phyloP scores from a whole-genome alignment of 2,329 filamentous ascomycete genomes.

The Domatiomyces catenatus region DNA sequence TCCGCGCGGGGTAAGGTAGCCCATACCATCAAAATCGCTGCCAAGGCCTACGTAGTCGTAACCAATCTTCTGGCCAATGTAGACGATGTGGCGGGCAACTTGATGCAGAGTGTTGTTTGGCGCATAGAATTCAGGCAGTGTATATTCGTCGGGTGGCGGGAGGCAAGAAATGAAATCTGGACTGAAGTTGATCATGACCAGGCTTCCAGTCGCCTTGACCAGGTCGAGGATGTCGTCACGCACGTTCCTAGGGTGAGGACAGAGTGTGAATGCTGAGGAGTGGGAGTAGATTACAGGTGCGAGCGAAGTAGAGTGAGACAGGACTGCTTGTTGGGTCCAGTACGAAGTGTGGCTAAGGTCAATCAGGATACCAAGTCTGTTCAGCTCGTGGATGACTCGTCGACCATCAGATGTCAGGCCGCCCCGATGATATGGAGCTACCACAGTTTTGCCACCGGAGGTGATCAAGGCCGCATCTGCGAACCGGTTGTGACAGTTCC shows the following conservation, averaged over 20 bases:
- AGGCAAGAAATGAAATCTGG: slow-evolving; percentile 70
- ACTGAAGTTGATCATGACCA: slow-evolving; percentile 86
- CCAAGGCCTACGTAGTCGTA: slow-evolving; percentile 80
- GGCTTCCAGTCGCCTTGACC: slow-evolving; percentile 54
- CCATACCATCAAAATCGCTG: slow-evolving; percentile 67
- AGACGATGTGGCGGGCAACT: slow-evolving; percentile 62
- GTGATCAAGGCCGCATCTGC: slow-evolving; percentile 63
- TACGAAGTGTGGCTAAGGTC: slow-evolving; percentile 66
- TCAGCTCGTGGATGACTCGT: slow-evolving; percentile 70
- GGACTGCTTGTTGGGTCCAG: slow-evolving; percentile 73
- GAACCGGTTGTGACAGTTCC: slow-evolving; percentile 85
- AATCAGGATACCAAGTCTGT: slow-evolving; percentile 84
- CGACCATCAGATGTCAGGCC: slow-evolving; percentile 60
- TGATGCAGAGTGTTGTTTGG: slow-evolving; percentile 58
- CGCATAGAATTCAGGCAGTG: slow-evolving; percentile 52
- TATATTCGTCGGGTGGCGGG: slow-evolving; percentile 41
- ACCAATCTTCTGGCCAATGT: slow-evolving; percentile 71
- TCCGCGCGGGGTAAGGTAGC: slow-evolving; percentile 44
- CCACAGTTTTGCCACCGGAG: slow-evolving; percentile 17
- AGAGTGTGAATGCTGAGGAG: slow-evolving; percentile 64
- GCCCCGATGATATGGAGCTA: slow-evolving; percentile 30
- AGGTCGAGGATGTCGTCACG: slow-evolving; percentile 67
- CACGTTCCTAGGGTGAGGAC: slow-evolving; percentile 80
- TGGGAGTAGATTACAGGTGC: slow-evolving; percentile 85
- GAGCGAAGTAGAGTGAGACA: slow-evolving; percentile 29